Base-by-base conservation (phyloP, 805 yeast species). In the Candida xiaguanensis region DNA sequence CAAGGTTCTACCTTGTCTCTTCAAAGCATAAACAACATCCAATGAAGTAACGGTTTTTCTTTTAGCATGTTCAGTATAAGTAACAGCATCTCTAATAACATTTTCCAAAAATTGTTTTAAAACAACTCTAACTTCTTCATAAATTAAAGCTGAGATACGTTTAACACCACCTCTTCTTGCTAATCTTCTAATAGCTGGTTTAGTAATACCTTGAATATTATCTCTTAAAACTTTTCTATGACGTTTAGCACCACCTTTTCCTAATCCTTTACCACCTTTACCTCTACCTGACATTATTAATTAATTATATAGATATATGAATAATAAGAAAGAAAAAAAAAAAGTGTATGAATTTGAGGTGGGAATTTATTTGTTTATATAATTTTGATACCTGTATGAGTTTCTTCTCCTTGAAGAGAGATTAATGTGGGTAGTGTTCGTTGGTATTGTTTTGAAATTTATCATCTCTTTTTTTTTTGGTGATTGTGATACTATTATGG, bases 101-200 rank as follows among this genome's bases (percentile, higher is more conserved):
- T 86, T 83, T 75, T 88, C 96, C 67, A 91, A 81, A 85, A 91
- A 91, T 43, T 95, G 78, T 77, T 90, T 90, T 55, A 91, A 78
- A 55, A 93, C 97, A 56, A 85, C 90, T 80, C 99, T 89, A 65
- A 93, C 96, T 78, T 91, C 97, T 76, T 91, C 99, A 79, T 91
- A 91, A 70, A 91, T 91, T 67, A 90, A 78, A 70, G 96, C 98
- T 50, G 98, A 91, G 63, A 91, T 91, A 86, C 99, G 96, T 85
- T 91, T 91, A 67, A 91, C 99, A 90, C 99, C 99, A 78, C 99
- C 99, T 87, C 99, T 89, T 84, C 99, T 91, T 39, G 99, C 99
- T 63, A 91, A 85, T 87, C 99, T 91, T 80, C 99, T 89, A 67
- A 91, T 91, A 66, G 99, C 99, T 67, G 99, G 99, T 82, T 91